Evolutionary conservation across 306 rosid genomes (phyloP).

Genomic region (Lagenaria siceraria): DNA sequence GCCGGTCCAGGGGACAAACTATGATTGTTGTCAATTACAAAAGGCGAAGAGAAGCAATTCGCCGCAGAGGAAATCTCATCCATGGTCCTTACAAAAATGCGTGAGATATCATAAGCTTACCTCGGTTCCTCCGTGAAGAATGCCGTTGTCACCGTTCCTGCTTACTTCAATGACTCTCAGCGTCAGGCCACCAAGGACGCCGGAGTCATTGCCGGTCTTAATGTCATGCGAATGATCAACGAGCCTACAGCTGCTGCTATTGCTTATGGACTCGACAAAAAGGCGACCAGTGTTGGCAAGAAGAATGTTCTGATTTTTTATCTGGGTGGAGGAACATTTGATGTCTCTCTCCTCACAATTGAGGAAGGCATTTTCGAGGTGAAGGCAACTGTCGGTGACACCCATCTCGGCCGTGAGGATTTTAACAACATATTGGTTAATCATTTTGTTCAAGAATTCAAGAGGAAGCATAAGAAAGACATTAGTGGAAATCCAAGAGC

Average conservation of each 20-base stretch:
- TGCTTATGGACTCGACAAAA: conserved; percentile 64
- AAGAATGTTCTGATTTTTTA: conserved; percentile 54
- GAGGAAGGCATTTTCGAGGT: conserved; percentile 69
- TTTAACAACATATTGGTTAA: conserved; percentile 67
- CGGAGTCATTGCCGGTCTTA: conserved; percentile 54
- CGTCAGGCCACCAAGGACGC: conserved; percentile 71
- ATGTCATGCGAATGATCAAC: conserved; percentile 49
- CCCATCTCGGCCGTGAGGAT: conserved; percentile 85
- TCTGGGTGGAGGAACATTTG: conserved; percentile 26
- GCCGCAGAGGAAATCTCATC: conserved; percentile 61
- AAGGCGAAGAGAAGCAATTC: conserved; percentile 47
- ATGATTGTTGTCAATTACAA: conserved; percentile 48
- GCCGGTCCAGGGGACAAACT: conserved; percentile 47
- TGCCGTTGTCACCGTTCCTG: conserved; percentile 74
- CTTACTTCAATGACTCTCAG: conserved; percentile 67
- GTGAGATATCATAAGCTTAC: conserved; percentile 79
- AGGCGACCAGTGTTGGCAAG: conserved; percentile 44
- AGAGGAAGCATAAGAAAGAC: conserved; percentile 65
- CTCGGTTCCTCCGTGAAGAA: conserved; percentile 55
- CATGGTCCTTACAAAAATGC: conserved; percentile 64
- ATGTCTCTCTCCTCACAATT: conserved; percentile 61
- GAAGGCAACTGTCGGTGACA: conserved; percentile 68
- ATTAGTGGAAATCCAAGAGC: conserved; percentile 65
- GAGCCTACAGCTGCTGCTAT: conserved; percentile 72
- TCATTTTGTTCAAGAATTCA: conserved; percentile 69